A percentile compares a stretch with the other conserved stretches of the same genome.
phyloP scores from a whole-genome alignment of 805 yeast genomes.

The Ogataea ganodermae region DNA sequence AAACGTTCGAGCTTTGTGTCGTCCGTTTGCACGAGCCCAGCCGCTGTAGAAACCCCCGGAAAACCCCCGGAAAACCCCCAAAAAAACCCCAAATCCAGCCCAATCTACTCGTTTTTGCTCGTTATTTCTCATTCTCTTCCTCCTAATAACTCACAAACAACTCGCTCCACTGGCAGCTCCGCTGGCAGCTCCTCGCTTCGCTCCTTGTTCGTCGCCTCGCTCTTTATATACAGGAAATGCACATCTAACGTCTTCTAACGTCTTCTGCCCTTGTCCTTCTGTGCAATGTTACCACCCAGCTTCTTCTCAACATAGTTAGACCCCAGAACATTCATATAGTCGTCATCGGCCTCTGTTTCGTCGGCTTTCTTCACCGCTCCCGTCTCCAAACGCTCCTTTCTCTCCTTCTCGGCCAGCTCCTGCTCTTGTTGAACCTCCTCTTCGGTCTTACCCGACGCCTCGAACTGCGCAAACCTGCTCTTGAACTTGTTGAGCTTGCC shows the following conservation, averaged over 20 bases:
- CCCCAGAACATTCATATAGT: constrained; percentile 61
- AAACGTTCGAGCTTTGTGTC: no score
- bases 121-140: no score
- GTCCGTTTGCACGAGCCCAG: no score
- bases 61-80: no score
- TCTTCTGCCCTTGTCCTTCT: constrained; percentile 32
- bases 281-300: constrained; percentile 39
- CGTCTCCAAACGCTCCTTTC: constrained; percentile 31
- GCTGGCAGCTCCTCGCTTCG: neutral
- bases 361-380: constrained; percentile 30
- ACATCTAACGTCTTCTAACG: constrained; percentile 7
- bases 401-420: constrained; percentile 32
- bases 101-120: neutral
- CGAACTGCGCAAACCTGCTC: constrained; percentile 59
- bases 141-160: no score
- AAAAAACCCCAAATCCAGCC: neutral
- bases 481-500: constrained; percentile 79
- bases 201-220: neutral
- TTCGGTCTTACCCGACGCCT: constrained; percentile 37
- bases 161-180: no score
- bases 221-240: constrained; percentile 8
- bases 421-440: constrained; percentile 29
- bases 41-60: no score
- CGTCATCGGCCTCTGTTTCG: constrained; percentile 36
- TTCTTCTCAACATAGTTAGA: constrained; percentile 39